Percentiles rank a stretch among this genome's conserved stretches.
Evolutionary conservation across 108 stramenopile genomes (phyloP).

Genomic region (Skeletonema tropicum): DNA sequence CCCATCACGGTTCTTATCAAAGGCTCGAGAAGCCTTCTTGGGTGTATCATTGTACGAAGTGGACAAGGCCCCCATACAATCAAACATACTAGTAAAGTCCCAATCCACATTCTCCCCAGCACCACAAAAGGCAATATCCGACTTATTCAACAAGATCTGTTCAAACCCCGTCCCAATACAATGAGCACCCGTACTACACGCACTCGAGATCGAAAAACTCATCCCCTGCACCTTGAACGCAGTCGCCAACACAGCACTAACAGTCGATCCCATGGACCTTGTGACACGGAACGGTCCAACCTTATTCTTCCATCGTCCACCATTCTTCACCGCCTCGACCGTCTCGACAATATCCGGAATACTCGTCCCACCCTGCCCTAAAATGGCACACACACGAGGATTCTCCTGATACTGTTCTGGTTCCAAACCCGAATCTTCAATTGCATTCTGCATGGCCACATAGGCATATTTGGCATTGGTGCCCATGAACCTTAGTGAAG

Average conservation of each 20-base stretch:
- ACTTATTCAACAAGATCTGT: constrained; percentile 89
- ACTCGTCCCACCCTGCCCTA: constrained; percentile 91
- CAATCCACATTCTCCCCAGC: constrained; percentile 92
- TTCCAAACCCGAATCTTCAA: constrained; percentile 80
- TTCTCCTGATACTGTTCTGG: constrained; percentile 89
- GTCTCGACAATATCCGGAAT: constrained; percentile 94
- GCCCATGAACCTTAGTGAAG: constrained; percentile 83
- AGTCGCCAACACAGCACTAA: constrained; percentile 86
- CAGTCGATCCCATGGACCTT: constrained; percentile 91
- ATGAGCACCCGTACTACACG: constrained; percentile 93
- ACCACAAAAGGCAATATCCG: constrained; percentile 91
- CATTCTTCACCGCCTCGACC: constrained; percentile 79
- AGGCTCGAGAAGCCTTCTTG: constrained; percentile 88
- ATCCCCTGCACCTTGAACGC: constrained; percentile 93
- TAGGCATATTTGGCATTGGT: constrained; percentile 91
- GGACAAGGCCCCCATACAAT: constrained; percentile 95
- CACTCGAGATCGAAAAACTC: constrained; percentile 83
- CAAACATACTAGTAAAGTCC: constrained; percentile 93
- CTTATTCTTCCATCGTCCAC: constrained; percentile 94
- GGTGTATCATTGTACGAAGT: constrained; percentile 92
- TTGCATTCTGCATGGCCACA: constrained; percentile 84
- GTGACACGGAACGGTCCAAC: constrained; percentile 95
- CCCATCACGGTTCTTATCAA: constrained; percentile 96
- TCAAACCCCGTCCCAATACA: constrained; percentile 94
- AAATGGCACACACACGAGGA: constrained; percentile 85